Evolutionary conservation across 805 yeast species (phyloP).

Genomic region (Nakazawaea ernobii): DNA sequence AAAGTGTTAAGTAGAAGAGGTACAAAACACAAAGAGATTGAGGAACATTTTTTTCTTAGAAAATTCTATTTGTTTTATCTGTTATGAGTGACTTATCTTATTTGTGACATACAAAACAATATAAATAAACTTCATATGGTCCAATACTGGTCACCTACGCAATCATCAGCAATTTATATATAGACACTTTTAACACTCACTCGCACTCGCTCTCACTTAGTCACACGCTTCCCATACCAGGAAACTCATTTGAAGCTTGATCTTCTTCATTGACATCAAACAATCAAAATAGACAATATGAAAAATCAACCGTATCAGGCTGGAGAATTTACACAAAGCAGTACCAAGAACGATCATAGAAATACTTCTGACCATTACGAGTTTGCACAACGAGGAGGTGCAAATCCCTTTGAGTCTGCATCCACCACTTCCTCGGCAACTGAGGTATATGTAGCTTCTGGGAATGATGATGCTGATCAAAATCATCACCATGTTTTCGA

Average conservation of each 20-base stretch:
- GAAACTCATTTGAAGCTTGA: too few species aligned
- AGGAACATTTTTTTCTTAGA: too few species aligned
- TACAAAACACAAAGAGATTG: too few species aligned
- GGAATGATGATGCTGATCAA: background rate
- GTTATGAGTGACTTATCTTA: too few species aligned
- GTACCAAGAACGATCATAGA: background rate
- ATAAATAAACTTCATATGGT: too few species aligned
- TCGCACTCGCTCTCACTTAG: background rate
- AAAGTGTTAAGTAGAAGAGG: too few species aligned
- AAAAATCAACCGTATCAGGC: background rate
- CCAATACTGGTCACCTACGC: too few species aligned
- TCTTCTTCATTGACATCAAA: background rate
- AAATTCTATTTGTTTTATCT: too few species aligned
- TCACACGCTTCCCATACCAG: background rate
- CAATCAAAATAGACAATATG: background rate
- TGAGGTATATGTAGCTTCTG: background rate
- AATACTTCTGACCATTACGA: background rate
- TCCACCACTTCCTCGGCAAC: background rate
- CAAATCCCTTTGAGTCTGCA: background rate
- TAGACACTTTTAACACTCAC: too few species aligned
- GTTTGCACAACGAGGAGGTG: background rate
- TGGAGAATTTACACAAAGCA: background rate
- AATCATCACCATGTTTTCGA: background rate
- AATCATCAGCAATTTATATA: too few species aligned
- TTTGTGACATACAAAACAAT: too few species aligned